A percentile compares a stretch with the other conserved stretches of the same genome.
Evolutionary conservation across 108 stramenopile genomes (phyloP).

Genomic region (Craspedostauros australis): DNA sequence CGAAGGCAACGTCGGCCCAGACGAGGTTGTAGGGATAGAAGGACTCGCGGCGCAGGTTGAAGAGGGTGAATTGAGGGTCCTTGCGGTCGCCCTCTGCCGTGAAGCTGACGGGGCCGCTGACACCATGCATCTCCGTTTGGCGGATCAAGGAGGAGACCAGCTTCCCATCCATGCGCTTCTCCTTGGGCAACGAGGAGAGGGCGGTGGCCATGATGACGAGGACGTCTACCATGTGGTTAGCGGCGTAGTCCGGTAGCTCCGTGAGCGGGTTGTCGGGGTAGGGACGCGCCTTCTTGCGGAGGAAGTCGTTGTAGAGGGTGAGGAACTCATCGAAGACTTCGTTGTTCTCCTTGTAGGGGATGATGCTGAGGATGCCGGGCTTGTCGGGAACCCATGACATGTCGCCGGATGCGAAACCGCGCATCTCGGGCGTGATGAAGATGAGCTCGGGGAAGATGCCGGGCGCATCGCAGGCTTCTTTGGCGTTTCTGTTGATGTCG

Average conservation of each 20-base stretch:
- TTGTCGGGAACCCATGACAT: not conserved
- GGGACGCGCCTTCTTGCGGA: no score
- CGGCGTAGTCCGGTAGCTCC: conserved; percentile 1
- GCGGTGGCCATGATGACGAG: not conserved
- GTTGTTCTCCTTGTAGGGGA: not conserved
- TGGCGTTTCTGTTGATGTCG: no score
- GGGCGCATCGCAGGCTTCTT: no score
- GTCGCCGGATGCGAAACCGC: not conserved
- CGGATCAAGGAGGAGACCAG: not conserved
- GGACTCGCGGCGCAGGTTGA: not conserved
- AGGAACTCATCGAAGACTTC: no score
- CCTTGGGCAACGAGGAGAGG: not conserved
- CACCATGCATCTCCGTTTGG: not conserved
- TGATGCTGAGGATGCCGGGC: not conserved
- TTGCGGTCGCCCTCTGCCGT: not conserved
- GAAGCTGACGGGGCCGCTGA: not conserved
- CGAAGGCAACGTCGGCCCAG: not conserved
- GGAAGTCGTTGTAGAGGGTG: not conserved
- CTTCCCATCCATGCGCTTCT: not conserved
- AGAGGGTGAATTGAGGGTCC: not conserved
- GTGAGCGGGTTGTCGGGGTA: not conserved
- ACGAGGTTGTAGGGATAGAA: not conserved
- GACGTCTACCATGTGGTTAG: not conserved
- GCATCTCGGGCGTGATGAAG: not conserved
- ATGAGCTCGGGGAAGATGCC: no score